These are phyloP conservation scores for Tricholoma terreum DNA, from an alignment of 768 basidiomycete species.

Conservation along the genomic window DNA sequence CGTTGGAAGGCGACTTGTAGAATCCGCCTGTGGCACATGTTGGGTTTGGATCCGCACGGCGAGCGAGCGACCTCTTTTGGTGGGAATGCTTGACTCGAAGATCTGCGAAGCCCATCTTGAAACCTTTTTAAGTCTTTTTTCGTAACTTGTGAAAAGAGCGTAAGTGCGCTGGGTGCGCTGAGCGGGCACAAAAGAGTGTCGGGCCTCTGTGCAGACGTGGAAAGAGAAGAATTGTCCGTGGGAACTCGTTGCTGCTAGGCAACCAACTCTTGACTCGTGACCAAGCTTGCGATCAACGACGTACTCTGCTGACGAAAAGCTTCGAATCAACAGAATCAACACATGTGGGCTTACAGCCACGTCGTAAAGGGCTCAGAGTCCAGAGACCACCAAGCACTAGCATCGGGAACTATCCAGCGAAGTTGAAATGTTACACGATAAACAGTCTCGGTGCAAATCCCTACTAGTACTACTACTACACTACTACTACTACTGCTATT, in stretches of 20 bases:
- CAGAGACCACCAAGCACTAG: no score
- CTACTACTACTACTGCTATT: no score
- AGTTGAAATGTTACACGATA: no score
- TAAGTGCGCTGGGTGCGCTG: background rate
- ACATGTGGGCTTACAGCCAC: no score
- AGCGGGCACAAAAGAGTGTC: background rate
- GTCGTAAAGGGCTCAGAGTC: no score
- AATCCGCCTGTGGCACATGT: slow-evolving; percentile 62
- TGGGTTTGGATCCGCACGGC: slow-evolving; percentile 2
- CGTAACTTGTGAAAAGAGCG: background rate
- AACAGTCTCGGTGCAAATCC: no score
- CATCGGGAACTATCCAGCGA: no score
- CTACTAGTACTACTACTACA: no score
- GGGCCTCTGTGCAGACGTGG: background rate
- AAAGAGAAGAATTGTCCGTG: background rate
- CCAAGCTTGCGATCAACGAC: no score
- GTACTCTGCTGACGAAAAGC: no score
- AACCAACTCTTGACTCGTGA: no score
- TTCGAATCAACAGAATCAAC: no score
- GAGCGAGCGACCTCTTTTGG: background rate
- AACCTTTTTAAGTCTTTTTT: background rate
- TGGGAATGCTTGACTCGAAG: background rate
- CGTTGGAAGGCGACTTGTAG: slow-evolving; percentile 53
- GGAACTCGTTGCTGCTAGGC: background rate
- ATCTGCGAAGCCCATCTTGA: background rate